These are phyloP conservation scores for Pseudoneurospora amorphoporcata DNA, from an alignment of 495 filamentous ascomycete species.

Conservation along the genomic window DNA sequence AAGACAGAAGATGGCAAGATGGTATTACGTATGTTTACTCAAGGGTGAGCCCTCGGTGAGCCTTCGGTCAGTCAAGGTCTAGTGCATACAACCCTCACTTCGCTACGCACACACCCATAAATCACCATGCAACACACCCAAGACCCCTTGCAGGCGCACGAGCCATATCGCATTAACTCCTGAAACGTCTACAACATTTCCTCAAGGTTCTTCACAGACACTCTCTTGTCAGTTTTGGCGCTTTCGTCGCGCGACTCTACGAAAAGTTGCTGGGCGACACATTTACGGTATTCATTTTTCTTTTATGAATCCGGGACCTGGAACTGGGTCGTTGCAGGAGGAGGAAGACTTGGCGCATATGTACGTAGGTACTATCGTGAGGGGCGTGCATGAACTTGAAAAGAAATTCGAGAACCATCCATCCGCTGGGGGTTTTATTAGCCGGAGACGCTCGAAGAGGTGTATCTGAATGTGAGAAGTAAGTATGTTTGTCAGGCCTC, in stretches of 20 bases:
- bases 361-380: background rate
- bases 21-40: too few relatives aligned
- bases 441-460: background rate
- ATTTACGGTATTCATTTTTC: background rate
- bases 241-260: background rate
- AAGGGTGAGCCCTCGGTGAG: too few relatives aligned
- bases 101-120: too few relatives aligned
- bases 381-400: background rate
- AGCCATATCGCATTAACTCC: background rate
- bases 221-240: background rate
- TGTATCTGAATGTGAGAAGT: background rate
- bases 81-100: too few relatives aligned
- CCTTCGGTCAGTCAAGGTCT: too few relatives aligned
- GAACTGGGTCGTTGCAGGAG: background rate
- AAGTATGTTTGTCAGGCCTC: background rate
- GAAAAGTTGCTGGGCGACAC: background rate
- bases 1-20: too few relatives aligned
- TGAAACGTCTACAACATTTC: background rate
- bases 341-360: background rate
- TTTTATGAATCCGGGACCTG: background rate
- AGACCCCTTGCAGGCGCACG: background rate
- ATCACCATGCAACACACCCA: too few relatives aligned
- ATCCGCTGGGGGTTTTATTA: background rate
- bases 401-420: background rate
- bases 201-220: background rate